Base-by-base conservation (phyloP, 1,284 basidiomycete species). In the Apiotrichum siamense region DNA sequence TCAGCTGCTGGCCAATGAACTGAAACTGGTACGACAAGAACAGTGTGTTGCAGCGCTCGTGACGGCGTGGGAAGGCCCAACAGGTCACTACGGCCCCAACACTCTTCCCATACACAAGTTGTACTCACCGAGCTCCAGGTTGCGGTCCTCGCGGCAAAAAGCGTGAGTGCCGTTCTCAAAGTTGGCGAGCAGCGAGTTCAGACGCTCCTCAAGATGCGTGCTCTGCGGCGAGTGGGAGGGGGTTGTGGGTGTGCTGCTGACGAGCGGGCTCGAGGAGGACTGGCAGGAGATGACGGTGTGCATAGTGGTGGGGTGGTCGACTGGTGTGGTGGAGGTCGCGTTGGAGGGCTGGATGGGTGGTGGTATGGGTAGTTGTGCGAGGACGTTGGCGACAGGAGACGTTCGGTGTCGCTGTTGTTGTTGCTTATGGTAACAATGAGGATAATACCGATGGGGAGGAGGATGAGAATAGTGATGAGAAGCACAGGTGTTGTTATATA, bases 111-210 rank as follows among this genome's bases (percentile, higher is more conserved):
- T 35, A 11, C 33, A 35, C 12, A 17, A 12, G 17, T 9, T 31
- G 9, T n/a, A 43, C 41, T 43, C 41, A 43, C 41, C 41, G 32
- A 31, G 18, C 15, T 25, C 29, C 5, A 4, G 11, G 18, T 33
- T 26, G 39, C 62, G 47, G 13, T 62, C 59, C 4, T 55, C 63
- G 25, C 62, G 52, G 38, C 54, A 56, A 47, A 67, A 61, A 6
- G 51, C 53, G 42, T 67, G 65, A 5, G 65, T 67, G 18, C 65
- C 65, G 18, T 55, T 53, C 21, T 67, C 63, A 33, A 62, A 61
- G 47, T 49, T 50, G 0, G 57, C 50, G 33, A 67, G 58, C 15
- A 67, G 50, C 17, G 62, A 52, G 42, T 59, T 58, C 17, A 67
- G 45, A 42, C 62, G 48, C 31, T 51, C 52, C 35, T 64, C 60